These are phyloP conservation scores for Solanum megistacrolobum DNA, from an alignment of 257 asterid species.

Conservation along the genomic window DNA sequence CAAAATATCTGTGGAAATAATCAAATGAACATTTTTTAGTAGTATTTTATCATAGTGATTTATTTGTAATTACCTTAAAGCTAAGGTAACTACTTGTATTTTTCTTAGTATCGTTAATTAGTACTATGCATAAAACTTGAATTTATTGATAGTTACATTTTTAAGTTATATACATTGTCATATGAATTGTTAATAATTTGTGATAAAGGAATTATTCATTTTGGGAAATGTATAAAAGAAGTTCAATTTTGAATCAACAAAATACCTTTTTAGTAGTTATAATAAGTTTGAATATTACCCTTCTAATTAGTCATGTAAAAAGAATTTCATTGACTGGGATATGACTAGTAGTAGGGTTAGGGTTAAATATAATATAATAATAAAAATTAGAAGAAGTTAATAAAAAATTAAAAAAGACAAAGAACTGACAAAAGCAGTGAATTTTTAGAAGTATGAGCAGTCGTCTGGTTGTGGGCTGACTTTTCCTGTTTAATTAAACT, in stretches of 20 bases:
- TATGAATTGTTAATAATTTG: not conserved
- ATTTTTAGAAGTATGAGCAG: conserved; percentile 63
- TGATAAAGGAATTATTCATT: not conserved
- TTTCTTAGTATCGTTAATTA: not conserved
- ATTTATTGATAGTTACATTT: not conserved
- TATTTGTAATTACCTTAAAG: not conserved
- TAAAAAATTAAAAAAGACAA: conserved; percentile 2
- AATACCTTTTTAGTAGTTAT: not conserved
- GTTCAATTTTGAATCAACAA: not conserved
- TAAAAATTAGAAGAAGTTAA: not conserved
- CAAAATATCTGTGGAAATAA: too few species aligned
- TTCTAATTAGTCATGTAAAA: not conserved
- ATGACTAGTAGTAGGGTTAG: not conserved
- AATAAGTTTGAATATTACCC: not conserved
- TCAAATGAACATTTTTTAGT: too few species aligned
- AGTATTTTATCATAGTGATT: not conserved
- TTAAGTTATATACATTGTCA: not conserved
- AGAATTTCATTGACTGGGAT: not conserved
- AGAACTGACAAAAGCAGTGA: conserved; percentile 67
- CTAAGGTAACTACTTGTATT: not conserved
- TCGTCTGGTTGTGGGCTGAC: conserved; percentile 90
- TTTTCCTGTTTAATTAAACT: conserved; percentile 27
- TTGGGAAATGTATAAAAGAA: not conserved
- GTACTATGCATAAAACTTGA: not conserved
- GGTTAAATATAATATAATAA: not conserved